These are phyloP conservation scores for Mrakia hoshinonis DNA, from an alignment of 768 basidiomycete genomes.

Conservation along the genomic window DNA sequence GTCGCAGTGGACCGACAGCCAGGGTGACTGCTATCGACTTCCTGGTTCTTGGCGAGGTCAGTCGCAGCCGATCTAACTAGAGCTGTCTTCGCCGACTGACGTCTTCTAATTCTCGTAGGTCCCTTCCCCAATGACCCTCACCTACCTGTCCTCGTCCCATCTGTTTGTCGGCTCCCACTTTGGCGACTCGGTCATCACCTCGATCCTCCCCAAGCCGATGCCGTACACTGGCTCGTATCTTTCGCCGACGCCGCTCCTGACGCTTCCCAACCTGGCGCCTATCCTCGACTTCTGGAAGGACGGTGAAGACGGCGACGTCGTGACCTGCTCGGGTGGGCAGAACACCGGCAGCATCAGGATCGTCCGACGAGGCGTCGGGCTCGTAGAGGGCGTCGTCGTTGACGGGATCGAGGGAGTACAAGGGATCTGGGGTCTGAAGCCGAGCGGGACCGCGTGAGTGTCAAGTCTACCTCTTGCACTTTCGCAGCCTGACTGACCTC, in stretches of 20 bases:
- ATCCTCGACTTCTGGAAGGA: constrained; percentile 74
- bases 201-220: constrained; percentile 51
- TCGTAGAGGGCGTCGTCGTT: constrained; percentile 55
- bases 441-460: neutral
- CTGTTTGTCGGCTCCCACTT: constrained; percentile 72
- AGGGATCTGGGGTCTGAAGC: constrained; percentile 49
- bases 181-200: constrained; percentile 69
- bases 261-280: constrained; percentile 58
- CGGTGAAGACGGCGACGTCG: constrained; percentile 60
- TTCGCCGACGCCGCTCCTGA: constrained; percentile 1
- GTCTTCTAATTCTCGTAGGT: constrained; percentile 44
- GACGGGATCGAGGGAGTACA: constrained; percentile 54
- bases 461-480: neutral
- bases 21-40: constrained; percentile 45
- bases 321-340: constrained; percentile 74
- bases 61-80: constrained; percentile 19
- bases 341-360: constrained; percentile 69
- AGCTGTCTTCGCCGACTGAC: neutral
- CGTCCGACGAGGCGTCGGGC: constrained; percentile 72
- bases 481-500: neutral
- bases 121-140: constrained; percentile 61
- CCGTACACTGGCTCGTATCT: constrained; percentile 45
- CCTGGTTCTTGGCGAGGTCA: constrained; percentile 64
- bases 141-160: constrained; percentile 60
- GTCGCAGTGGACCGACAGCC: constrained; percentile 32